phyloP scores from a whole-genome alignment of 2,329 filamentous ascomycete genomes.

The Fusarium veterinarium region DNA sequence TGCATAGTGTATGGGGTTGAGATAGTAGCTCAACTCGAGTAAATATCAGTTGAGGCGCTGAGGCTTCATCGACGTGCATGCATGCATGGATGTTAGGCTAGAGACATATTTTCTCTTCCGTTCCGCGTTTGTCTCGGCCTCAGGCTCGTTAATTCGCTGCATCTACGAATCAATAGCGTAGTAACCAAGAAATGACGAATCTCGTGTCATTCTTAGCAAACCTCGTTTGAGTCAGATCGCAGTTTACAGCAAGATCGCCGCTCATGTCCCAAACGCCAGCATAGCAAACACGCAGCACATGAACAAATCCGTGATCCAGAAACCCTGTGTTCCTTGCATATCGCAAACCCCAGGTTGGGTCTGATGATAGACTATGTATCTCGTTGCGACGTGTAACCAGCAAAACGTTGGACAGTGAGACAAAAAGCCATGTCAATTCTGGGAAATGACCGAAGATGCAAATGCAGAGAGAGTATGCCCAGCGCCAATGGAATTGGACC shows the following conservation, averaged over 20 bases:
- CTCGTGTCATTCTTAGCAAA: constrained; percentile 19
- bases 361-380: constrained; percentile 10
- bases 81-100: neutral
- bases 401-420: constrained; percentile 23
- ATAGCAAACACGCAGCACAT: constrained; percentile 18
- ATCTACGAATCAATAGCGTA: neutral
- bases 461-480: constrained; percentile 22
- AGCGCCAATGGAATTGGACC: constrained; percentile 10
- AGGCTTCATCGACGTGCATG: neutral
- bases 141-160: neutral
- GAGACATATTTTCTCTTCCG: neutral
- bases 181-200: constrained; percentile 11
- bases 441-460: constrained; percentile 21
- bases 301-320: constrained; percentile 8
- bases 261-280: constrained; percentile 7
- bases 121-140: neutral
- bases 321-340: constrained; percentile 20
- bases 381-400: constrained; percentile 27
- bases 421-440: constrained; percentile 14
- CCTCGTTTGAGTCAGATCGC: constrained; percentile 8
- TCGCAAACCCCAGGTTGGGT: neutral
- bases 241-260: constrained; percentile 1
- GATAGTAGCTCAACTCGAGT: constrained; percentile 1
- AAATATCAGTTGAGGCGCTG: neutral
- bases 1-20: constrained; percentile 10